Conservation (phyloP, 768 basidiomycete species). For the Russula olivacea region DNA sequence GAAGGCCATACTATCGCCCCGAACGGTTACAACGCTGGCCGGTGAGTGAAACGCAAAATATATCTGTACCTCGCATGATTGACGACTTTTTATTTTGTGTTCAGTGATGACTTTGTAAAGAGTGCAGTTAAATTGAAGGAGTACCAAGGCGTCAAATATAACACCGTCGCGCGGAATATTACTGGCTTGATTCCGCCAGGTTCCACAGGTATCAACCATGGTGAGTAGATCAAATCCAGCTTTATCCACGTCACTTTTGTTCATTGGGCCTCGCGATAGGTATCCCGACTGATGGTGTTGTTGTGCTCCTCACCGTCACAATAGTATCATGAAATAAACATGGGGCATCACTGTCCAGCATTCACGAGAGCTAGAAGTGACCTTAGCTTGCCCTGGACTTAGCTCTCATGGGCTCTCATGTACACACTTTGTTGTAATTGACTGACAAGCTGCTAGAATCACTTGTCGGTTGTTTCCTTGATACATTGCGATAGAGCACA, state of each 20-base stretch:
- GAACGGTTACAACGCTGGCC: conserved; percentile 33
- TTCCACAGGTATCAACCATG: conserved; percentile 46
- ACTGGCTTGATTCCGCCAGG: conserved; percentile 52
- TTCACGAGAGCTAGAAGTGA: background rate
- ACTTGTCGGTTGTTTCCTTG: too few species aligned
- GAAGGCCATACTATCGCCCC: conserved; percentile 28
- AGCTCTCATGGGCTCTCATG: background rate
- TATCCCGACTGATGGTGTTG: conserved; percentile 19
- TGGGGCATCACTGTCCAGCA: background rate
- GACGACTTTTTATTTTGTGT: background rate
- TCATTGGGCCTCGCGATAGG: conserved; percentile 1
- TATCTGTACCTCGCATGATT: too few species aligned
- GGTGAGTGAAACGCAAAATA: conserved; percentile 22
- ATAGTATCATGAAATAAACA: conserved; percentile 3
- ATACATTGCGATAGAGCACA: background rate
- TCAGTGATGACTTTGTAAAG: conserved; percentile 14
- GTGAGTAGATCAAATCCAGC: conserved; percentile 28
- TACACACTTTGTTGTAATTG: too few species aligned
- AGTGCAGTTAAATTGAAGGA: conserved; percentile 7
- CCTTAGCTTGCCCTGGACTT: background rate
- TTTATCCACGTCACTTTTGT: background rate
- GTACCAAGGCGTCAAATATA: conserved; percentile 34
- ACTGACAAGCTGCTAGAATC: too few species aligned
- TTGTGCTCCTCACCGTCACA: conserved; percentile 22
- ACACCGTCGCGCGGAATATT: conserved; percentile 41